Base-by-base conservation (phyloP, 257 asterid genomes). In the Ajuga chamaepitys region DNA sequence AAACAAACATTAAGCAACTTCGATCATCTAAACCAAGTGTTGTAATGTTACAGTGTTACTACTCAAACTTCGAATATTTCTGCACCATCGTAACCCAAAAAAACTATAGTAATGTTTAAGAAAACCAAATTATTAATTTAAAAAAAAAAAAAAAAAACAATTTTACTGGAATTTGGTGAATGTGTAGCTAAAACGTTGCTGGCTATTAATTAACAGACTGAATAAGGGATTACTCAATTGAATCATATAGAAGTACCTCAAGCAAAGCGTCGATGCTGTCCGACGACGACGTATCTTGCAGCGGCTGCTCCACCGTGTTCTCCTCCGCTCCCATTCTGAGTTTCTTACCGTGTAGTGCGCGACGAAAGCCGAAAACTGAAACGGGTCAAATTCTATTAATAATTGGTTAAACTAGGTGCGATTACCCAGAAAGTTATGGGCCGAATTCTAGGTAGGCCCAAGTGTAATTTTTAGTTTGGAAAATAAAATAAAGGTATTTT, bases 191-290 rank as follows among this genome's bases (percentile, higher is more conserved):
- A 35, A 26, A 25, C 25, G 16, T 11, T 3, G 18, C 10, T 16
- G 18, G 42, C 40, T 9, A 45, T 3, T 21, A 52, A n/a, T 50
- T 20, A 50, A 38, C 7, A 34, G 35, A 26, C 18, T 32, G 6
- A 14, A 25, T 25, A 41, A 26, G 17, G 5, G 0, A 47, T 4
- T 41, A 10, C 38, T 56, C 4, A 10, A 45, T 35, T n/a, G 20
- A 46, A 38, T 26, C 7, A 42, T 10, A 30, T 9, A 48, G 56
- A 21, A 26, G 40, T 54, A 85, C 89, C 93, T 78, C 87, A 9
- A 83, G 85, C 66, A 83, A 68, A 22, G 82, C 83, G 7, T 78
- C 82, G 28, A 81, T 41, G 62, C 44, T 45, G 8, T 78, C 89
- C 55, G 75, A 22, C 51, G 73, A 10, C 51, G 73, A 37, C 26